Conservation (phyloP, 2,329 filamentous ascomycete genomes). For the Xylariaceae sp. region DNA sequence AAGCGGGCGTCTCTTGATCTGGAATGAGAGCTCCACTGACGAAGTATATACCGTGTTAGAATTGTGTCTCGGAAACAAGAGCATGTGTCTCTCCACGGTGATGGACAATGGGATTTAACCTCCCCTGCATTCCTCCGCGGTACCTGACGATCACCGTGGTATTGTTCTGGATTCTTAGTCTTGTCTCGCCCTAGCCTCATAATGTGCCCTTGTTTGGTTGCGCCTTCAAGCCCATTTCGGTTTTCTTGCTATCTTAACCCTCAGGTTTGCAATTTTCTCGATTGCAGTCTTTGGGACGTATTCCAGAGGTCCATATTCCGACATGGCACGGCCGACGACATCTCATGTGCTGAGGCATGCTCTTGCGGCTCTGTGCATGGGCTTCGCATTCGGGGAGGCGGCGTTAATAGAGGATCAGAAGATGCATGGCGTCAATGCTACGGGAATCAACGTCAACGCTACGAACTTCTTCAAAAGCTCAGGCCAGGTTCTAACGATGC, state of each 20-base stretch:
- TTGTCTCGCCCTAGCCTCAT: not conserved
- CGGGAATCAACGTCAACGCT: slow-evolving; percentile 1
- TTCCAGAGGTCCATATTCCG: no score
- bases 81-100: no score
- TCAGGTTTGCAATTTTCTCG: not conserved
- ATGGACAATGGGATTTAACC: not conserved
- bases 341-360: not conserved
- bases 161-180: slow-evolving; percentile 18
- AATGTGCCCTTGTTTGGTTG: not conserved
- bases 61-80: no score
- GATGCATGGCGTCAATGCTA: not conserved
- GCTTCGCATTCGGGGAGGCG: slow-evolving; percentile 8
- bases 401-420: slow-evolving; percentile 3
- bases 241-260: not conserved
- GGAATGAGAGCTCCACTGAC: no score
- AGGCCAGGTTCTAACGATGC: slow-evolving; percentile 23
- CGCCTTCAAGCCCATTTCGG: not conserved
- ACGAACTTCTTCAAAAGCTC: slow-evolving; percentile 15
- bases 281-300: no score
- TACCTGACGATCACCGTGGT: slow-evolving; percentile 11
- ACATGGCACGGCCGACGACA: no score
- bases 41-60: no score
- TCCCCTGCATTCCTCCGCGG: slow-evolving; percentile 22
- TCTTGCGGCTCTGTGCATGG: not conserved
- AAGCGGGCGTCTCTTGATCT: no score